These are phyloP conservation scores for Hymenoscyphus linearis DNA, from an alignment of 2,329 filamentous ascomycete genomes.

Conservation along the genomic window DNA sequence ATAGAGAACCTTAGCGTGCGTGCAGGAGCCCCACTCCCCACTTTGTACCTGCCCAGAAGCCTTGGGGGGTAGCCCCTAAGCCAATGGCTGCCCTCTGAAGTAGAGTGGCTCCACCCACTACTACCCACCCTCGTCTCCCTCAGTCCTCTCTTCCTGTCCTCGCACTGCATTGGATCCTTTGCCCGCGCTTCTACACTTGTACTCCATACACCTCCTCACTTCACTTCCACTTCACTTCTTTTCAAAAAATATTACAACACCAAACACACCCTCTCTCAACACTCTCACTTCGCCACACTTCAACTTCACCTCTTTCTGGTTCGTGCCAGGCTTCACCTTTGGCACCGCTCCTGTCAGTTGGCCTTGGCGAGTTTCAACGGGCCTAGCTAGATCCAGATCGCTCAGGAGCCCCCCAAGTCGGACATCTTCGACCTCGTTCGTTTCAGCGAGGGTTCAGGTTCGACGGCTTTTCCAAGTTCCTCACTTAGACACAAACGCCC, in stretches of 20 bases:
- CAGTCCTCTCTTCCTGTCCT: neutral
- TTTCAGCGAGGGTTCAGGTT: neutral
- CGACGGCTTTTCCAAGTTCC: neutral
- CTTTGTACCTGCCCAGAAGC: too few species aligned
- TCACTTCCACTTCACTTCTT: neutral
- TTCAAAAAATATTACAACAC: too few species aligned
- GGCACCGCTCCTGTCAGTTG: neutral
- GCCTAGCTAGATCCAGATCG: neutral
- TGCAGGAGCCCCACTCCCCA: too few species aligned
- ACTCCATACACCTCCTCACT: neutral
- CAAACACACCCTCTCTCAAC: neutral
- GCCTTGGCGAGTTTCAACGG: slow-evolving; percentile 1
- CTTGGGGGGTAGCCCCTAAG: too few species aligned
- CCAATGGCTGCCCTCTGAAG: too few species aligned
- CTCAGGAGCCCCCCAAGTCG: neutral
- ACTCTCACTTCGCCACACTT: neutral
- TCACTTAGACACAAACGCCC: too few species aligned
- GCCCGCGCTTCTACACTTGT: neutral
- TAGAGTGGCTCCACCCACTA: neutral
- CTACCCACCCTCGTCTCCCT: neutral
- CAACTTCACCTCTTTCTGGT: too few species aligned
- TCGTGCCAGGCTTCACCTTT: neutral
- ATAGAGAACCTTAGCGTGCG: too few species aligned
- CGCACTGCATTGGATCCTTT: neutral
- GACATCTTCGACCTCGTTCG: neutral